Evolutionary conservation across 140 eudicot genomes (phyloP).

Genomic region (Bidens hawaiensis): DNA sequence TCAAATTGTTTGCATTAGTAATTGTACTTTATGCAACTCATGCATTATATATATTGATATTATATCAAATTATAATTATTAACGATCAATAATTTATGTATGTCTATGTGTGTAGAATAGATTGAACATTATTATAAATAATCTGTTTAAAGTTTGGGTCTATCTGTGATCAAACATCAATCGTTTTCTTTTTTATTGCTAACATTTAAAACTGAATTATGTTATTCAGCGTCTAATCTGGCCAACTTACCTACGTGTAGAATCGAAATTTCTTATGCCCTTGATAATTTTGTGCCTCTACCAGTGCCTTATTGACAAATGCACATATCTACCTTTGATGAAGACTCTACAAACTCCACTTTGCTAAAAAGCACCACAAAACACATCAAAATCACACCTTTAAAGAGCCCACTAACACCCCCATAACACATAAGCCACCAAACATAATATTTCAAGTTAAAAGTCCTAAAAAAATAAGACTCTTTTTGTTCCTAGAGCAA

Average conservation of each 20-base stretch:
- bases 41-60: too few species aligned
- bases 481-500: conserved; percentile 13
- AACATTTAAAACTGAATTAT: too few species aligned
- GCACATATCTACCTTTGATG: conserved; percentile 2
- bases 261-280: neutral
- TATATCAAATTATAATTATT: too few species aligned
- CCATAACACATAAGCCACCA: conserved; percentile 10
- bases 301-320: neutral
- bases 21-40: too few species aligned
- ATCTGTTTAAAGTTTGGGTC: too few species aligned
- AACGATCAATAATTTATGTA: too few species aligned
- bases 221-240: too few species aligned
- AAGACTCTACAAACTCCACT: conserved; percentile 13
- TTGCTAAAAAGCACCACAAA: neutral
- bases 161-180: too few species aligned
- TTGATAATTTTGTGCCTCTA: neutral
- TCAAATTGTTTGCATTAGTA: too few species aligned
- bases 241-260: neutral
- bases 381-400: conserved; percentile 16
- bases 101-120: too few species aligned
- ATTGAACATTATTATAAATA: too few species aligned
- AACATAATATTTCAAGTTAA: conserved; percentile 12
- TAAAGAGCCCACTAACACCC: conserved; percentile 8
- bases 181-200: too few species aligned
- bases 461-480: neutral